Base-by-base conservation (phyloP, 345 rosid genomes). In the Tarenaya hassleriana region DNA sequence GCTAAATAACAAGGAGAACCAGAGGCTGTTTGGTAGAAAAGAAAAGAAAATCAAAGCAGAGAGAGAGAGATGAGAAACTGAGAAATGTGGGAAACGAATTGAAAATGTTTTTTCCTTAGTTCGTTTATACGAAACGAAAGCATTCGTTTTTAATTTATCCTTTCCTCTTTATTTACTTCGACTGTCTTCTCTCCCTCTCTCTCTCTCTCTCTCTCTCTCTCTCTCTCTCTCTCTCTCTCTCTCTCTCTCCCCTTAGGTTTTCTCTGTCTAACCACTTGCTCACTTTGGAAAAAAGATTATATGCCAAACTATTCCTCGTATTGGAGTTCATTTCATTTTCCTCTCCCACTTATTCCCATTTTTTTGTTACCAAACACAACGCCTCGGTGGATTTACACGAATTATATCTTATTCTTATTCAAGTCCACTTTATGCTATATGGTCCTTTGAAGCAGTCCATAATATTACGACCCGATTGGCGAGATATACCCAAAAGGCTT, bases 181-280 rank as follows among this genome's bases (percentile, higher is more conserved):
- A 35, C 21, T 56, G 20, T 52, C 53, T 50, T 41, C 62, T 41
- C 64, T 68, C 49, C 58, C 31, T 16, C 17, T 19, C 61, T 59
- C 52, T 52, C 47, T 52, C 55, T 47, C n/a, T n/a, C n/a, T n/a
- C n/a, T n/a, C n/a, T n/a, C n/a, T n/a, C n/a, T n/a, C n/a, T n/a
- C n/a, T n/a, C n/a, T n/a, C n/a, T n/a, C n/a, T n/a, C n/a, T n/a
- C n/a, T n/a, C n/a, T 38, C 19, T 39, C 24, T 63, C 14, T 18
- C 15, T 34, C 14, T 19, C 47, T 37, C 1, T 39, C 1, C 18
- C 15, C 47, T 48, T 21, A 34, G 17, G 56, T 42, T 50, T 50
- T 69, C 71, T 73, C 73, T 60, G 62, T 72, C 70, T 70, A 55
- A 41, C 75, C 68, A 75, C 79, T 81, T 71, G 79, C 80, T 55